Evolutionary conservation across 257 asterid species (phyloP).

Genomic region (Solanum habrochaites): DNA sequence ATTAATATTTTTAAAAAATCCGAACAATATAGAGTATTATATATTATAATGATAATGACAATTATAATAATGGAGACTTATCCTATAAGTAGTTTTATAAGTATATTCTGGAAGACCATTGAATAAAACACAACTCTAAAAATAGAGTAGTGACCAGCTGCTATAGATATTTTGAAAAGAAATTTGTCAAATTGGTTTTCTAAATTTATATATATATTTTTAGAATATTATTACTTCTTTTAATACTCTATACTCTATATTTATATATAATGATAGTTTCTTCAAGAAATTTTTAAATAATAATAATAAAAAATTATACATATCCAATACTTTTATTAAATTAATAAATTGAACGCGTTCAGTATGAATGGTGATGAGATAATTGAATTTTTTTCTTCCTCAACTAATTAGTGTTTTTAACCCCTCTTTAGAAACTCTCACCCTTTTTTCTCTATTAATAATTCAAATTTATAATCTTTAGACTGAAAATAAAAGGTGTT

Average conservation of each 20-base stretch:
- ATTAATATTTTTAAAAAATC: too few relatives aligned
- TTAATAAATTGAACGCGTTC: background rate
- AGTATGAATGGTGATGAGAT: background rate
- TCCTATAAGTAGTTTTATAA: background rate
- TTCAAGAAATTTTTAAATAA: background rate
- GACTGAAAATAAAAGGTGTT: too few relatives aligned
- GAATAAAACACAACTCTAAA: background rate
- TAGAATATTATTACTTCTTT: background rate
- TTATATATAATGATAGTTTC: background rate
- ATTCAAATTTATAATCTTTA: too few relatives aligned
- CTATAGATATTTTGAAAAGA: background rate
- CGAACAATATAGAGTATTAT: rapidly evolving
- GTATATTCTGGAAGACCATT: background rate
- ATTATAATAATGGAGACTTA: background rate
- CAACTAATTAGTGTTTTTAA: too few relatives aligned
- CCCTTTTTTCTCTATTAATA: too few relatives aligned
- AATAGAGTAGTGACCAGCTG: background rate
- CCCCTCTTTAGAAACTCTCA: too few relatives aligned
- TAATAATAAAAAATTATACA: background rate
- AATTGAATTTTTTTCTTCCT: background rate
- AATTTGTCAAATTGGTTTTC: background rate
- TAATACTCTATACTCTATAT: background rate
- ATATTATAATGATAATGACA: too few relatives aligned
- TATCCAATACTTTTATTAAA: background rate
- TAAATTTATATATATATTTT: background rate